Evolutionary conservation across 148 eudicot genomes (phyloP).

Genomic region (Fagopyrum esculentum): DNA sequence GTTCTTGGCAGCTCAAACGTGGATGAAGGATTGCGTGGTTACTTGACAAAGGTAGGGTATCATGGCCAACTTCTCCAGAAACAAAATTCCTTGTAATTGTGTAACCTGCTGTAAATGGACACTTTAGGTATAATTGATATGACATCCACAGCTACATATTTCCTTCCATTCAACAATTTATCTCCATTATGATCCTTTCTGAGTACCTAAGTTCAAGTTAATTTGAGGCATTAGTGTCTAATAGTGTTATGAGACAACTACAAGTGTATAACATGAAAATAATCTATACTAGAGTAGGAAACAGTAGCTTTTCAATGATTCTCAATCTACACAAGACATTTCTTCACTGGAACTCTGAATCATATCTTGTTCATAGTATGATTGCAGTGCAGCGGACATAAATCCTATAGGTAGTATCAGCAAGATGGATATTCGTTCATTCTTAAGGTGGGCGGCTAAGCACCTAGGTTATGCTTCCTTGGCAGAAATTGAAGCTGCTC

Average conservation of each 20-base stretch:
- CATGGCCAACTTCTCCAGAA: neutral
- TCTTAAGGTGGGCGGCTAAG: constrained; percentile 79
- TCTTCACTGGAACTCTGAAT: neutral
- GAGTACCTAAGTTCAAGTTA: neutral
- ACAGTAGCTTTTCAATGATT: neutral
- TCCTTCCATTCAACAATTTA: neutral
- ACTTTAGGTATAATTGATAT: neutral
- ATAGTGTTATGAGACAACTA: neutral
- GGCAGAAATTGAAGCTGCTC: constrained; percentile 92
- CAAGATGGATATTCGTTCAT: constrained; percentile 84
- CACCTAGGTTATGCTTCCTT: constrained; percentile 77
- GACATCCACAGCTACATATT: neutral
- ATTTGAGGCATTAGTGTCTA: neutral
- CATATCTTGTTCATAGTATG: constrained; percentile 45
- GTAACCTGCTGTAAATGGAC: neutral
- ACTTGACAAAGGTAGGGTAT: constrained; percentile 66
- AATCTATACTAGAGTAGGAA: neutral
- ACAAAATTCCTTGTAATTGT: neutral
- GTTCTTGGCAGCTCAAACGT: constrained; percentile 96
- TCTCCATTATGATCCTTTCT: neutral
- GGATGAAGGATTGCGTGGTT: constrained; percentile 96
- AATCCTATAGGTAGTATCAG: constrained; percentile 98
- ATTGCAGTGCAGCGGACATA: constrained; percentile 96
- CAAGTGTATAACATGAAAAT: neutral
- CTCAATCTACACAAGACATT: neutral